Percentiles rank a stretch among this genome's conserved stretches.
These are phyloP conservation scores for Saccharomycopsis sp. DNA, from an alignment of 805 yeast genomes.

Conservation along the genomic window DNA sequence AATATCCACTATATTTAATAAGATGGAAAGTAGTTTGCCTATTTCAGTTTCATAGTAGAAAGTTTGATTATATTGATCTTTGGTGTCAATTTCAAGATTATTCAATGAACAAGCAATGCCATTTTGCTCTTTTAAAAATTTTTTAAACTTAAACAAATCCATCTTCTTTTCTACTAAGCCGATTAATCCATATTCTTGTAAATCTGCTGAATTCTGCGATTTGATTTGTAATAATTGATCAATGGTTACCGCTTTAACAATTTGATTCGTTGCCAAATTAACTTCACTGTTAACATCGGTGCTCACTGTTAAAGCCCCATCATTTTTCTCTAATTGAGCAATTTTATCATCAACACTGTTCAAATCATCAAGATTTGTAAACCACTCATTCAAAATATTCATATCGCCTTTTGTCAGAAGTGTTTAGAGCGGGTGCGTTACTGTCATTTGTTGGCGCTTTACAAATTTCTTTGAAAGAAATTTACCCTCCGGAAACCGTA, in stretches of 20 bases:
- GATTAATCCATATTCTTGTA: not conserved
- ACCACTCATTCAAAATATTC: constrained; percentile 15
- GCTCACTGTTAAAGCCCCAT: not conserved
- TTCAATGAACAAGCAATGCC: not conserved
- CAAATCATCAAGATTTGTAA: constrained; percentile 12
- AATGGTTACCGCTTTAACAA: not conserved
- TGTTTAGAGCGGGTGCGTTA: not conserved
- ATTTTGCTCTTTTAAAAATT: not conserved
- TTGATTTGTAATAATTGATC: not conserved
- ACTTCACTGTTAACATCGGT: not conserved
- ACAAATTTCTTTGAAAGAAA: no score
- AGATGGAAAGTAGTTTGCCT: not conserved
- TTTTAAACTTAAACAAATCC: not conserved
- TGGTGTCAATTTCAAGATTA: constrained; percentile 1
- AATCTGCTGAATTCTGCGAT: not conserved
- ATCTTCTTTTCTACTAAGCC: constrained; percentile 1
- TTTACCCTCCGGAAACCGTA: no score
- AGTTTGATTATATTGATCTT: constrained; percentile 11
- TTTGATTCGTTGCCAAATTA: not conserved
- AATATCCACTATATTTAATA: not conserved
- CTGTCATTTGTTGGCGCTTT: not conserved
- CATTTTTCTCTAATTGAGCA: constrained; percentile 1
- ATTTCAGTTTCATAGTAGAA: constrained; percentile 17
- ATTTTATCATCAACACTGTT: constrained; percentile 14
- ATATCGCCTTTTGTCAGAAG: not conserved